Base-by-base conservation (phyloP, 1,284 basidiomycete genomes). In the Sporisorium exsertum region DNA sequence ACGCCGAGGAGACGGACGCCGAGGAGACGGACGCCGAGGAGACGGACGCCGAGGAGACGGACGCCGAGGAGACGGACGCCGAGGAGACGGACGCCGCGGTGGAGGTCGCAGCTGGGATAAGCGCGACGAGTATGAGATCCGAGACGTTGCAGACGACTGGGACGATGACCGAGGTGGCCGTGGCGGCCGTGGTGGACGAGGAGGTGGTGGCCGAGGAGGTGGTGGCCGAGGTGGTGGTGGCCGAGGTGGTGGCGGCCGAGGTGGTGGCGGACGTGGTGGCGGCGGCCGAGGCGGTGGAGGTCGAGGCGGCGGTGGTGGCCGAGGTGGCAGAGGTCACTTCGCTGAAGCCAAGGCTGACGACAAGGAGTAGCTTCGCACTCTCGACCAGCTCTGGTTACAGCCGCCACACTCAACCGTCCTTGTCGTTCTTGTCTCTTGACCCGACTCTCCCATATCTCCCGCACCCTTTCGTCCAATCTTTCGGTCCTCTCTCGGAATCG, bases 241-340 rank as follows among this genome's bases (percentile, higher is more conserved):
- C n/a, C n/a, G 29, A 22, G 22, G 15, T 37, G 51, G 33, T 35
- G 46, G 57, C 9, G 32, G 24, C 16, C 32, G 52, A 6, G 43
- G 55, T 3, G 42, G 45, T 6, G 46, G 46, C 9, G 45, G 56
- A 5, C 12, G 29, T 18, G 32, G 56, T 8, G 55, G 55, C 13
- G 22, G 37, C 45, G 42, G 54, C 12, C 45, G 43, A 22, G 45
- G 55, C 1, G 55, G 55, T n/a, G 55, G 55, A 33, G 9, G 50
- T 3, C n/a, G 32, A 22, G 50, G 50, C 20, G 29, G 51, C 10
- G n/a, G 51, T 7, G 32, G 52, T 22, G n/a, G 50, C 29, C n/a
- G n/a, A n/a, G 29, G 52, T 6, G 20, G 52, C 6, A 22, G 52
- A 7, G 20, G 51, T n/a, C n/a, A 20, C 27, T 13, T 32, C 27